Base-by-base conservation (phyloP, 2,329 filamentous ascomycete species). In the Aspergillus caelatus region DNA sequence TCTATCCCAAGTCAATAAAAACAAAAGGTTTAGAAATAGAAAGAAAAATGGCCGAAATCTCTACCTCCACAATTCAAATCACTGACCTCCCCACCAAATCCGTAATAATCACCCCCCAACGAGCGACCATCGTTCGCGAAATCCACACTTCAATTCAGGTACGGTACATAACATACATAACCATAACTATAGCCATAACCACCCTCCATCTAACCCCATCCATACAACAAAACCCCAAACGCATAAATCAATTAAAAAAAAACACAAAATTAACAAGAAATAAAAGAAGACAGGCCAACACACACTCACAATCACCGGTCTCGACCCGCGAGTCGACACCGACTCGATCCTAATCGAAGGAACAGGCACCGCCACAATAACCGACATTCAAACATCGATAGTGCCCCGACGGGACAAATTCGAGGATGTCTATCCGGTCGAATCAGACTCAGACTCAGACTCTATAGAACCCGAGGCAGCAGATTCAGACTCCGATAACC, bases 41-140 rank as follows among this genome's bases (percentile, higher is more conserved):
- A 26, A 12, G 60, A 23, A 73, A 56, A 34, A 70, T 69, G 68
- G 50, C 62, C 1, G 59, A 65, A 16, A 43, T 69, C 30, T 41
- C 64, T n/a, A 65, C 62, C 2, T 58, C 62, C 4, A 71, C 71
- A 54, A 62, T 87, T 72, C 81, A 82, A 36, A 74, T 90, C 65
- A 82, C 84, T 50, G 82, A 88, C 56, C 78, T 90, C 34, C 71
- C 78, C 10, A 90, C 89, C 39, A 85, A 85, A 57, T 84, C 84
- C 0, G 88, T 91, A 19, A 88, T 85, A 0, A 81, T 91, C 46
- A 90, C 89, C 63, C 88, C 88, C 0, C 80, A 80, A 2, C 80
- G 84, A 65, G 89, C 88, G 1, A 87, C 88, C 55, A 75, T 91
- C 34, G 81, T 85, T 14, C 83, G 88, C 30, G 85, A 89, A 59